Evolutionary conservation across 768 basidiomycete genomes (phyloP).

Genomic region (Leccinum fibrillosum): DNA sequence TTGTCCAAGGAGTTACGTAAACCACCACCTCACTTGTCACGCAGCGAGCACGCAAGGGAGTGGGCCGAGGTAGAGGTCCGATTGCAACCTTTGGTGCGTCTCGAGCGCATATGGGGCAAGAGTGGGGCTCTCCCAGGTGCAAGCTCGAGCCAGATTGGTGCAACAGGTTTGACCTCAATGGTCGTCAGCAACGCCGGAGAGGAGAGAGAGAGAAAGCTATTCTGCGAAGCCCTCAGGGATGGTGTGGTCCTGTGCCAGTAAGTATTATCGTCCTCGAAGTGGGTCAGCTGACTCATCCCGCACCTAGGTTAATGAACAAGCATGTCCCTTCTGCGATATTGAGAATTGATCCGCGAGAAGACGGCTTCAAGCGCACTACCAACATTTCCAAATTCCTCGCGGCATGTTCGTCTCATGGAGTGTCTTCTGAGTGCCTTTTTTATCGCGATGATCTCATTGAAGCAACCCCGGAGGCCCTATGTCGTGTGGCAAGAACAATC

Average conservation of each 20-base stretch:
- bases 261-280: constrained; percentile 35
- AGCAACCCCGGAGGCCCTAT: constrained; percentile 55
- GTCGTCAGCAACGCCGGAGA: constrained; percentile 55
- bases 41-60: constrained; percentile 50
- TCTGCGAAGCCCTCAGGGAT: constrained; percentile 75
- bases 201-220: constrained; percentile 71
- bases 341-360: constrained; percentile 63
- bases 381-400: constrained; percentile 81
- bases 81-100: constrained; percentile 53
- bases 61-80: constrained; percentile 77
- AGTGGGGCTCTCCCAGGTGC: constrained; percentile 44
- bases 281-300: constrained; percentile 1
- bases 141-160: constrained; percentile 40
- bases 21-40: constrained; percentile 54
- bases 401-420: constrained; percentile 64
- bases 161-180: constrained; percentile 28
- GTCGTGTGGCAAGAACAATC: constrained; percentile 73
- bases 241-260: constrained; percentile 90
- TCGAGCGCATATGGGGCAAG: constrained; percentile 78
- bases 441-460: constrained; percentile 66
- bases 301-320: constrained; percentile 71
- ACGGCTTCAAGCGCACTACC: constrained; percentile 59
- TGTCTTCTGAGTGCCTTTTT: constrained; percentile 63
- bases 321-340: constrained; percentile 59
- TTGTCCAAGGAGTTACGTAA: constrained; percentile 65